Percentiles rank a stretch among this genome's conserved stretches.
phyloP scores from a whole-genome alignment of 1,284 basidiomycete species.

The Papiliotrema fonsecae region DNA sequence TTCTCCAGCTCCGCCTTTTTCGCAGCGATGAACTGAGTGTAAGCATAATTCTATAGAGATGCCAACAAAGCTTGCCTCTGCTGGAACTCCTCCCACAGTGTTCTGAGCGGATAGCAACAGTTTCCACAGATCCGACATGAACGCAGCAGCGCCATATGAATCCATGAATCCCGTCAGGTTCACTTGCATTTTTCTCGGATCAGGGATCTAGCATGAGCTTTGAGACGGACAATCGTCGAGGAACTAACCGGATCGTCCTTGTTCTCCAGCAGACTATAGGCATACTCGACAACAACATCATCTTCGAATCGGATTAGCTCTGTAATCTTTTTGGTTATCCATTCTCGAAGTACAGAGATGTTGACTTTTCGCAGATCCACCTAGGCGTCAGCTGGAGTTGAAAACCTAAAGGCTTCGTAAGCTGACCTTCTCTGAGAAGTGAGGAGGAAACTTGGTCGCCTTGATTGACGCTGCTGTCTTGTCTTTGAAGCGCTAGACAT shows the following conservation, averaged over 20 bases:
- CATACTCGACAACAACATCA: constrained; percentile 94
- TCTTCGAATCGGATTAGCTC: constrained; percentile 92
- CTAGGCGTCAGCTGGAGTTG: constrained; percentile 47
- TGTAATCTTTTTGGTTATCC: constrained; percentile 87
- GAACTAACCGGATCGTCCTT: constrained; percentile 66
- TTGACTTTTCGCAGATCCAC: constrained; percentile 96
- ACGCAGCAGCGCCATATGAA: constrained; percentile 61
- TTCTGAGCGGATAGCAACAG: constrained; percentile 84
- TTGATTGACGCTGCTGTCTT: constrained; percentile 87
- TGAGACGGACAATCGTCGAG: neutral
- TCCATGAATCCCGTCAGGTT: constrained; percentile 84
- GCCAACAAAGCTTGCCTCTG: constrained; percentile 50
- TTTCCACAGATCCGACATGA: constrained; percentile 86
- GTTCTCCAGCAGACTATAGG: constrained; percentile 87
- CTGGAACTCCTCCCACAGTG: constrained; percentile 82
- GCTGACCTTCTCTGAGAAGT: constrained; percentile 79
- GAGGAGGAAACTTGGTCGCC: constrained; percentile 80
- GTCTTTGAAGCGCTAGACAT: constrained; percentile 71
- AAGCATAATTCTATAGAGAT: neutral
- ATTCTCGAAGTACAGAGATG: constrained; percentile 65
- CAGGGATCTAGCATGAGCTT: constrained; percentile 60
- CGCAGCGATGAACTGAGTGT: constrained; percentile 69
- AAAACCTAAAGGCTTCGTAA: neutral
- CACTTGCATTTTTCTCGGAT: constrained; percentile 94
- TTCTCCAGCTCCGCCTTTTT: constrained; percentile 91